phyloP scores from a whole-genome alignment of 208 protist genomes.

The Trypanosomatidae sp. region DNA sequence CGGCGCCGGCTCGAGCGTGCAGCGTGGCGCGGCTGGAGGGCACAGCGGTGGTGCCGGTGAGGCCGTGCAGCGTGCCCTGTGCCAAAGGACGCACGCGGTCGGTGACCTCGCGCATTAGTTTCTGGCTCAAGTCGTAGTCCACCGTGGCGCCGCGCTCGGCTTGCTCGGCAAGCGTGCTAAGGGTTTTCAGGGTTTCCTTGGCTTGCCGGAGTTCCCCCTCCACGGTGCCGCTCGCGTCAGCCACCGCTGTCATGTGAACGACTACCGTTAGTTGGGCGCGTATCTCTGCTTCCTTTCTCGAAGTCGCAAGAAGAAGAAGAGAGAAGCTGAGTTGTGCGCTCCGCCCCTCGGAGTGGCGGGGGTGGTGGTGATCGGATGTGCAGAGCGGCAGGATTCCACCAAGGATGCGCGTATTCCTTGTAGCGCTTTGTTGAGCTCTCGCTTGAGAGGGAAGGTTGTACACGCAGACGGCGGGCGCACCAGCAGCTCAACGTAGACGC shows the following conservation, averaged over 20 bases:
- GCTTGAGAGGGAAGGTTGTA: not conserved
- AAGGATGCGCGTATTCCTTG: not conserved
- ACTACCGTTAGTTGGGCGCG: not conserved
- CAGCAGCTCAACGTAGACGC: not conserved
- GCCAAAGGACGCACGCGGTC: conserved; percentile 31
- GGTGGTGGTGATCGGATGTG: not conserved
- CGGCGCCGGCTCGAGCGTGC: conserved; percentile 12
- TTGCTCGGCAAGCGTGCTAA: conserved; percentile 42
- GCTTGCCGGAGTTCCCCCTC: conserved; percentile 51
- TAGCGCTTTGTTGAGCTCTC: not conserved
- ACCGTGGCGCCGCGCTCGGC: conserved; percentile 42
- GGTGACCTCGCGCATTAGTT: conserved; percentile 18
- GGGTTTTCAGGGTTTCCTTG: conserved; percentile 38
- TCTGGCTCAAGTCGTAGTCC: conserved; percentile 25
- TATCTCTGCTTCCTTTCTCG: not conserved
- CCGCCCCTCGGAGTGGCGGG: not conserved
- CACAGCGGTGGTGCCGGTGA: conserved; percentile 18
- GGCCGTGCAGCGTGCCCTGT: conserved; percentile 24
- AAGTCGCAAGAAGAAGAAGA: not conserved
- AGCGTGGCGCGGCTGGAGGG: conserved; percentile 7
- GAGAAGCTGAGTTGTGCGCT: not conserved
- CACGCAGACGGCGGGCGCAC: not conserved
- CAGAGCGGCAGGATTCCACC: not conserved
- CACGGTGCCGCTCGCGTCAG: conserved; percentile 18
- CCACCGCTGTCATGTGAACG: conserved; percentile 1